Evolutionary conservation across 352 stramenopile species (phyloP).

Genomic region (Globisporangium carolinianum): DNA sequence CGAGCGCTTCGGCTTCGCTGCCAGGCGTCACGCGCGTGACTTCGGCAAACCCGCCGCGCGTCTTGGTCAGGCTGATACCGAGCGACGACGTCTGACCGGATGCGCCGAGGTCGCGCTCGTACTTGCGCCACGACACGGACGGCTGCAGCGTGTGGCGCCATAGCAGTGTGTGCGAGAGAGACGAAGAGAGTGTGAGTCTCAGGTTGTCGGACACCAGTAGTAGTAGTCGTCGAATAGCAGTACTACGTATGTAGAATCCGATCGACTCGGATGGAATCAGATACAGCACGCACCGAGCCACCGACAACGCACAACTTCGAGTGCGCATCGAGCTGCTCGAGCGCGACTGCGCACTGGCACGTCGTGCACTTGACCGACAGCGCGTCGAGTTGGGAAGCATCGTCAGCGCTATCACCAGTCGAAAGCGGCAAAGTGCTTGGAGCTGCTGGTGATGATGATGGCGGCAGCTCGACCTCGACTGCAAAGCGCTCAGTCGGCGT

Average conservation of each 20-base stretch:
- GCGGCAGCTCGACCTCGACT: slow-evolving; percentile 1
- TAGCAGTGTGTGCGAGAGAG: too few species aligned
- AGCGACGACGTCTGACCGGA: slow-evolving; percentile 24
- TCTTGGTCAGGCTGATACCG: slow-evolving; percentile 70
- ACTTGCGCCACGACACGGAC: slow-evolving; percentile 45
- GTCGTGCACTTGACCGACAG: slow-evolving; percentile 67
- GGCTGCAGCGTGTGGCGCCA: too few species aligned
- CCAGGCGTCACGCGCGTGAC: slow-evolving; percentile 54
- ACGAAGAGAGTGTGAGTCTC: too few species aligned
- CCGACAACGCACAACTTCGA: slow-evolving; percentile 51
- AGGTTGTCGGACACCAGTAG: too few species aligned
- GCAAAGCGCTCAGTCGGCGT: slow-evolving; percentile 4
- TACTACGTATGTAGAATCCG: too few species aligned
- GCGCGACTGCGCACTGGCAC: slow-evolving; percentile 33
- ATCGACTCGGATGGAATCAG: background rate
- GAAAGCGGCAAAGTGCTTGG: background rate
- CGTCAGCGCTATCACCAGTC: background rate
- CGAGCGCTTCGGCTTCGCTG: slow-evolving; percentile 45
- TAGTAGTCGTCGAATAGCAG: too few species aligned
- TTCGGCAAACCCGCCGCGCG: slow-evolving; percentile 57
- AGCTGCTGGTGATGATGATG: slow-evolving; percentile 5
- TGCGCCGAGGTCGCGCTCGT: slow-evolving; percentile 45
- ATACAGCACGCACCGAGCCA: background rate
- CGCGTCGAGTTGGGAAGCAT: background rate
- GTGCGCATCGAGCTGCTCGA: slow-evolving; percentile 53